Evolutionary conservation across 331 rosid species (phyloP).

Genomic region (Telfairia occidentalis): DNA sequence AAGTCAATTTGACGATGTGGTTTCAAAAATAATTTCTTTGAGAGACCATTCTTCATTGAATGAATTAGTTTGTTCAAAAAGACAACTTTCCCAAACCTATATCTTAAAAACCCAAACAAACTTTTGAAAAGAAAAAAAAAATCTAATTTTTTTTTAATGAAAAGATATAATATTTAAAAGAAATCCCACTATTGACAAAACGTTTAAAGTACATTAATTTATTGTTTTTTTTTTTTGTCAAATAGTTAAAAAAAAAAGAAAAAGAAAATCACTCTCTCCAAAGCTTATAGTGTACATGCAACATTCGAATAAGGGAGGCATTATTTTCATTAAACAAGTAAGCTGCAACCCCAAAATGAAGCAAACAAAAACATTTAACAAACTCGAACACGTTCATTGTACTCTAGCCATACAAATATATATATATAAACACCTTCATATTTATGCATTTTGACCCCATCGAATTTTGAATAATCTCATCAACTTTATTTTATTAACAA

Average conservation of each 20-base stretch:
- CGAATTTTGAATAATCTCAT: background rate
- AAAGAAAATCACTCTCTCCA: background rate
- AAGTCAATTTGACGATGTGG: background rate
- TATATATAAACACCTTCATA: background rate
- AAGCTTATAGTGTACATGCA: background rate
- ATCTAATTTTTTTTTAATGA: background rate
- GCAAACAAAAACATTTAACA: slow-evolving; percentile 17
- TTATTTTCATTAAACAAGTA: slow-evolving; percentile 1
- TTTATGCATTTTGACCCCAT: slow-evolving; percentile 7
- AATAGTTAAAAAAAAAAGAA: too few species aligned
- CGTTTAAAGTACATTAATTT: background rate
- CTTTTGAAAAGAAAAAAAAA: background rate
- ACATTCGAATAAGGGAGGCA: background rate
- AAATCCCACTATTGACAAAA: background rate
- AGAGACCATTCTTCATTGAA: too few species aligned
- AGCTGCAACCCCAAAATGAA: slow-evolving; percentile 15
- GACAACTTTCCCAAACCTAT: too few species aligned
- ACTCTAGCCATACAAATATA: slow-evolving; percentile 17
- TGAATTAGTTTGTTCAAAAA: too few species aligned
- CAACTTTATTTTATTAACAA: background rate
- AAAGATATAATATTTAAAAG: background rate
- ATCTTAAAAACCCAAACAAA: background rate
- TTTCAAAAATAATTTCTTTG: too few species aligned
- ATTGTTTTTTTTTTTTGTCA: too few species aligned
- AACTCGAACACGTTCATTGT: slow-evolving; percentile 28